Conservation (phyloP, 2,329 filamentous ascomycete genomes). For the Lachnellula subtilissima region DNA sequence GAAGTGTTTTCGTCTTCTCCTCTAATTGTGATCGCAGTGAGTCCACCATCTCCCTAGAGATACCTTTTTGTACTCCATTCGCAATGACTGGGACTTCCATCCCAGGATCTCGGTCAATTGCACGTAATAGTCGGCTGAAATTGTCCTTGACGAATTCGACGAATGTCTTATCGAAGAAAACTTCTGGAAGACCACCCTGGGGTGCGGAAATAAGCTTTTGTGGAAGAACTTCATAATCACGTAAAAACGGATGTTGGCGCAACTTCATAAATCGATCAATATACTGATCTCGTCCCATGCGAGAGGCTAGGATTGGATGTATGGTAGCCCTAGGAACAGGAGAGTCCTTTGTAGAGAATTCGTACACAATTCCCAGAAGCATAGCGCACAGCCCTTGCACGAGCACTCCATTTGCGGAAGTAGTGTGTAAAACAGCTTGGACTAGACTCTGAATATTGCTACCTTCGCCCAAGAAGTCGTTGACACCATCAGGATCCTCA, state of each 20-base stretch:
- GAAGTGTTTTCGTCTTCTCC: slow-evolving; percentile 56
- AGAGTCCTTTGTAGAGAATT: slow-evolving; percentile 97
- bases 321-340: slow-evolving; percentile 78
- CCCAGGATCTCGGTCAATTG: slow-evolving; percentile 86
- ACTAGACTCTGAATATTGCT: slow-evolving; percentile 86
- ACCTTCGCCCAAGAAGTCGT: slow-evolving; percentile 88
- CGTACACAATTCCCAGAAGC: slow-evolving; percentile 83
- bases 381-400: slow-evolving; percentile 80
- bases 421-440: slow-evolving; percentile 59
- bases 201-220: slow-evolving; percentile 56
- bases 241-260: slow-evolving; percentile 70
- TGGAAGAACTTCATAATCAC: slow-evolving; percentile 84
- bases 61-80: slow-evolving; percentile 78
- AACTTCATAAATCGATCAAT: slow-evolving; percentile 75
- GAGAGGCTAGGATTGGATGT: slow-evolving; percentile 70
- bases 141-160: slow-evolving; percentile 96
- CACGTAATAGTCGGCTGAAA: slow-evolving; percentile 76
- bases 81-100: slow-evolving; percentile 77
- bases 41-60: slow-evolving; percentile 91
- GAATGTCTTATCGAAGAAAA: slow-evolving; percentile 81
- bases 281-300: slow-evolving; percentile 81
- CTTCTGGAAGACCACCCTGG: slow-evolving; percentile 61
- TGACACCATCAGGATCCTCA: slow-evolving; percentile 84
- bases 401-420: slow-evolving; percentile 57
- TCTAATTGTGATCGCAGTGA: slow-evolving; percentile 72